Evolutionary conservation across 148 eudicot species (phyloP), one percentile per base, ranked within the genome.

Genomic region (Polygonum aviculare): DNA sequence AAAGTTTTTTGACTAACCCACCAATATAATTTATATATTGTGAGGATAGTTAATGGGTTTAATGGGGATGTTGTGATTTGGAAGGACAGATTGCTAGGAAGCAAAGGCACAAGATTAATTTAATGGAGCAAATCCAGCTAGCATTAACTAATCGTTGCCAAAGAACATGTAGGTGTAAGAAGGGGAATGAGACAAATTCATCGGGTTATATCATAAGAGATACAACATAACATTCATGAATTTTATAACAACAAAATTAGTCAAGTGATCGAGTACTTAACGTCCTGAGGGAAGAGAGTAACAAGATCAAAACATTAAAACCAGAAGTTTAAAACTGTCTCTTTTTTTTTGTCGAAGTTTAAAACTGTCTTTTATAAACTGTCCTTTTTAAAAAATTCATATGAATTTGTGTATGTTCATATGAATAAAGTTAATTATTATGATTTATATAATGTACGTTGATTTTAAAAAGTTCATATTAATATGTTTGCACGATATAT

Each of bases 1-100:
- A 65, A 65, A 65, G 71, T 65, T 65, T 35, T 35, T 65, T 65
- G 71, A 65, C 71, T 65, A 65, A 65, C 12, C 71, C 71, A 65
- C 71, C 7, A 65, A 26, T 26, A 26, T 26, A 26, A 26, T 26
- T 26, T 60, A 26, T n/a, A n/a, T n/a, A n/a, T 35, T 65, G 12
- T 15, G 41, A 65, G 44, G 36, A 11, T 65, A 36, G 35, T 65
- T 65, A 65, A 62, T 12, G 36, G n/a, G 15, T 14, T 65, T 65
- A 65, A 62, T 12, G 36, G n/a, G 15, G 35, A 60, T 60, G 36
- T 35, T 65, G 70, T 35, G 36, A 35, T 65, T 65, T 10, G 70
- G 38, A 65, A 65, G 70, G 40, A 35, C 71, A 65, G 8, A 40
- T 33, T 65, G 41, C 36, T 33, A 33, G 71, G 71, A 65, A 65